Conservation (phyloP, 176 grass and related monocot genomes). For the Cymbopogon citratus region DNA sequence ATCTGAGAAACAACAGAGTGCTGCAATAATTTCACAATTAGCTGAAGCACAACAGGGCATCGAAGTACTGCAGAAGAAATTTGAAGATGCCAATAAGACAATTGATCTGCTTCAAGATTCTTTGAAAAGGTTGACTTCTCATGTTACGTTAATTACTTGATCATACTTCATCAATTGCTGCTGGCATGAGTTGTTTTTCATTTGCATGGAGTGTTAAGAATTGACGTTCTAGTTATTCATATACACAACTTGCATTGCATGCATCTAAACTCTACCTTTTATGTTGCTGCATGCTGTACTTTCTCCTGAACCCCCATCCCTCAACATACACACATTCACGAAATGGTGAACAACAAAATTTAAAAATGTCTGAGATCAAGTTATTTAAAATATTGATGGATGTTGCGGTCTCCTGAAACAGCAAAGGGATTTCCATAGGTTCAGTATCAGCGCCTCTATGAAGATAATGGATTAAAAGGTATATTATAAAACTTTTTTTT, state of each 20-base stretch:
- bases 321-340: background rate
- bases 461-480: constrained; percentile 4
- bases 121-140: constrained; percentile 54
- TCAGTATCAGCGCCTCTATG: background rate
- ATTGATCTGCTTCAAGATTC: constrained; percentile 60
- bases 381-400: background rate
- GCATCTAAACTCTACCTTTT: background rate
- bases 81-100: constrained; percentile 48
- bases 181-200: background rate
- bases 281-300: background rate
- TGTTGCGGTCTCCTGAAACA: background rate
- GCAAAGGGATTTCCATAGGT: background rate
- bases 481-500: background rate
- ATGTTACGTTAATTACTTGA: constrained; percentile 14
- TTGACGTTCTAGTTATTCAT: background rate
- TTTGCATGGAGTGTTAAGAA: background rate
- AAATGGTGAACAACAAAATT: background rate
- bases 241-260: background rate
- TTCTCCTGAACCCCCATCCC: background rate
- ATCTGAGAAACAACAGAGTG: constrained; percentile 47
- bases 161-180: constrained; percentile 17
- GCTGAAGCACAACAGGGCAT: constrained; percentile 41
- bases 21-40: constrained; percentile 35
- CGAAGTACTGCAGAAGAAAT: constrained; percentile 53
- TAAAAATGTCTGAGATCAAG: background rate